Base-by-base conservation (phyloP, 1,284 basidiomycete species). In the Wallemia mellicola region DNA sequence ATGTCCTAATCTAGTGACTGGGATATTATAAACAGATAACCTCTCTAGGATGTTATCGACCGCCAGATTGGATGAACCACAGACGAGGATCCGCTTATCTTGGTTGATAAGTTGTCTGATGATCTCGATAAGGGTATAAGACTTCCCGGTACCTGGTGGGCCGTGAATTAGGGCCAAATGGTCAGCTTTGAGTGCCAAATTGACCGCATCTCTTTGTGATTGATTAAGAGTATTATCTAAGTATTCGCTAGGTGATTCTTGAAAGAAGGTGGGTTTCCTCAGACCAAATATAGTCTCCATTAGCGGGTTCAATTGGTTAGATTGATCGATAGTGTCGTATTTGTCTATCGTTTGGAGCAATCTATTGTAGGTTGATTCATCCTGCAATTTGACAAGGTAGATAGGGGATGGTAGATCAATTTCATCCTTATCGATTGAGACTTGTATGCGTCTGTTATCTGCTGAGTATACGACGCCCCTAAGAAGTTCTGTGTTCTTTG, bases 121-220 rank as follows among this genome's bases (percentile, higher is more conserved):
- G 59, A 91, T 77, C 67, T 94, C 88, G 33, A 92, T 81, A 14
- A 67, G 60, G 0, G 64, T 63, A 1, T 63, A 66, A 2, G 64
- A 68, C 60, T 67, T 67, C 11, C 68, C 68, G 0, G 69, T 71
- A 1, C 76, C 91, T 61, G 92, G 91, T 2, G 92, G 92, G 0
- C 92, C 91, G 67, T 95, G 91, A n/a, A 98, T 89, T 63, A 89
- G 86, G 0, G 85, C 84, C 0, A 95, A 76, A 66, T 89, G 82
- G 1, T 78, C 63, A 0, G 73, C 77, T 61, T 76, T 75, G 1
- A 91, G 68, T 2, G 80, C 80, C 64, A 87, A 85, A 58, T 70
- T 74, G 48, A 91, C 79, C 0, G 89, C 88, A 22, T 77, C 74
- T 67, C 81, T 80, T 68, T 98, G 92, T 61, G 84, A 86, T 0